phyloP scores from a whole-genome alignment of 2,329 filamentous ascomycete species.

The Phialophora expanda region DNA sequence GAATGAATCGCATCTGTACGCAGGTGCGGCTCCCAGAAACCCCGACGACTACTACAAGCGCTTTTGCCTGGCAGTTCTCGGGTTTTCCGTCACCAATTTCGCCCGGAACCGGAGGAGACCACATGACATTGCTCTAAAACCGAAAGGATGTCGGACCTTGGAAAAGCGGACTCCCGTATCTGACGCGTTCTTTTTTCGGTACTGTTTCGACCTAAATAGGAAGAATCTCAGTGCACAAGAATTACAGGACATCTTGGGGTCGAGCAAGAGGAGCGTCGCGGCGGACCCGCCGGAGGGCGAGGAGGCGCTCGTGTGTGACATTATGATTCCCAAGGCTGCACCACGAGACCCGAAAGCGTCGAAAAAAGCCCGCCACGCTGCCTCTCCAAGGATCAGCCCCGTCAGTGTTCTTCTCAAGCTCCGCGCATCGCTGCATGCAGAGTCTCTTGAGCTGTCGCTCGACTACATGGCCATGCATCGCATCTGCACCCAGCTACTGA shows the following conservation, averaged over 20 bases:
- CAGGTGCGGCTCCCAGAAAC: neutral
- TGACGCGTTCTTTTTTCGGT: neutral
- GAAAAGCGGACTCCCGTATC: neutral
- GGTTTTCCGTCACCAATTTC: neutral
- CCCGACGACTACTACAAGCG: neutral
- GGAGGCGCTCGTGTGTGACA: neutral
- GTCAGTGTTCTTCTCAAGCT: neutral
- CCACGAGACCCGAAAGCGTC: neutral
- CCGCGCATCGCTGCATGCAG: neutral
- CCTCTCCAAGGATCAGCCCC: neutral
- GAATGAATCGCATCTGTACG: neutral
- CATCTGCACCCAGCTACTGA: neutral
- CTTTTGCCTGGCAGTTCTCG: neutral
- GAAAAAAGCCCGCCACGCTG: neutral
- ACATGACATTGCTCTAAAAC: neutral
- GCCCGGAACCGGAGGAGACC: neutral
- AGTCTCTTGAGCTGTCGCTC: neutral
- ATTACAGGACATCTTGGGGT: neutral
- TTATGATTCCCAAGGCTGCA: neutral
- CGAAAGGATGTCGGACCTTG: neutral
- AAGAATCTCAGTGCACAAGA: conserved; percentile 1
- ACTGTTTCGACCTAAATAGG: neutral
- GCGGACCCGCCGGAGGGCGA: neutral
- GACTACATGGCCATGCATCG: conserved; percentile 1
- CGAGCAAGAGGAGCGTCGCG: neutral